Evolutionary conservation across 2,329 filamentous ascomycete species (phyloP), one percentile per base, ranked within the genome.

Genomic region (Fonsecaea erecta): DNA sequence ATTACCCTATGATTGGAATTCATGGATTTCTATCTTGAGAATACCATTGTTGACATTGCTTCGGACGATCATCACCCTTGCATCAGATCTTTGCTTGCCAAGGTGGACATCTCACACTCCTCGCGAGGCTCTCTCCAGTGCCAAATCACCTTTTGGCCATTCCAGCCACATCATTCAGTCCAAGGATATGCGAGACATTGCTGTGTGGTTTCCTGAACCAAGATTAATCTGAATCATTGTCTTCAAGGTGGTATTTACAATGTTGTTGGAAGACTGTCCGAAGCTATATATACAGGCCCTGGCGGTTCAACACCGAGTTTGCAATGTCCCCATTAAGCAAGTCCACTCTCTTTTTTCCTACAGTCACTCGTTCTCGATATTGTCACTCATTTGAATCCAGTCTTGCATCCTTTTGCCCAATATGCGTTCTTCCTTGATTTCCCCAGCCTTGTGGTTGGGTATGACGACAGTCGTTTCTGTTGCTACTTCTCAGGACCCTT

Each of bases 401-500:
- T 14, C 30, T 55, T 52, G 18, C 35, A 57, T n/a, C n/a, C 53
- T 14, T 59, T 52, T 14, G 1, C 24, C 53, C 60, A 62, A 55
- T 5, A 70, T 70, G 68, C 68, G 52, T 62, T 68, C 68, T 51
- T 46, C 65, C 16, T 60, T 70, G 40, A 30, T 70, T 55, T 63
- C 68, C n/a, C 58, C 63, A 9, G 60, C 60, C 65, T 24, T 68
- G 48, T 64, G 61, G 61, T 32, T 67, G 30, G 63, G 60, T 53
- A 51, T 70, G 56, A 40, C 62, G 30, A 52, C 58, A 14, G n/a
- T 68, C 16, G 26, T 68, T 28, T 59, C 65, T 40, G 30, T 60
- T 16, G 51, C 57, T 21, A 60, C 57, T 43, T 63, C 68, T 16
- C 60, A 59, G 14, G 48, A 55, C 24, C 8, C 34, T 28, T 57